Conservation (phyloP, 495 filamentous ascomycete genomes). For the Chaetomium tenue region DNA sequence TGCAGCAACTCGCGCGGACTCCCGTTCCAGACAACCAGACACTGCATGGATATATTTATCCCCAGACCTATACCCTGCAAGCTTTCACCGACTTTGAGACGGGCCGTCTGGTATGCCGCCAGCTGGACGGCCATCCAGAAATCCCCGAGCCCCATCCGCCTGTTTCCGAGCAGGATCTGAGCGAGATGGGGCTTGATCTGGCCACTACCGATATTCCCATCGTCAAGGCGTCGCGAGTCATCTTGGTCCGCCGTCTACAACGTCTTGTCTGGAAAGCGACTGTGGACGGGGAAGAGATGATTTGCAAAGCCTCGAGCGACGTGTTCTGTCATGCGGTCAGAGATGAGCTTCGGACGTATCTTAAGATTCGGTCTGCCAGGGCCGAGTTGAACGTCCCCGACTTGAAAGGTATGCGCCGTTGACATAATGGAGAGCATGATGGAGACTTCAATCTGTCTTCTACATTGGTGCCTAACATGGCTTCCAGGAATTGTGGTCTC, state of each 20-base stretch:
- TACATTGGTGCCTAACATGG: too few relatives aligned
- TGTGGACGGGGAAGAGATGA: neutral
- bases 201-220: neutral
- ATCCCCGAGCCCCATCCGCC: neutral
- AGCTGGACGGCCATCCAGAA: neutral
- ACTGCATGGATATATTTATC: neutral
- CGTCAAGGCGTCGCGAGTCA: neutral
- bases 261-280: neutral
- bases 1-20: neutral
- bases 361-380: conserved; percentile 4
- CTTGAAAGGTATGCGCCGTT: neutral
- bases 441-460: neutral
- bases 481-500: conserved; percentile 1
- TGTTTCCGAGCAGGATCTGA: neutral
- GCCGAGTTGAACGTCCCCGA: neutral
- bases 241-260: neutral
- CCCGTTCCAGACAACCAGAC: neutral
- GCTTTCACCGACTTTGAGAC: neutral
- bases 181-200: neutral
- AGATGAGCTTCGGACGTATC: conserved; percentile 4
- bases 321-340: neutral
- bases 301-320: neutral
- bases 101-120: neutral
- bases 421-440: too few relatives aligned
- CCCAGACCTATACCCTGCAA: neutral